A percentile compares a stretch with the other conserved stretches of the same genome.
phyloP scores from a whole-genome alignment of 1,284 basidiomycete species.

The Papiliotrema flavescens region DNA sequence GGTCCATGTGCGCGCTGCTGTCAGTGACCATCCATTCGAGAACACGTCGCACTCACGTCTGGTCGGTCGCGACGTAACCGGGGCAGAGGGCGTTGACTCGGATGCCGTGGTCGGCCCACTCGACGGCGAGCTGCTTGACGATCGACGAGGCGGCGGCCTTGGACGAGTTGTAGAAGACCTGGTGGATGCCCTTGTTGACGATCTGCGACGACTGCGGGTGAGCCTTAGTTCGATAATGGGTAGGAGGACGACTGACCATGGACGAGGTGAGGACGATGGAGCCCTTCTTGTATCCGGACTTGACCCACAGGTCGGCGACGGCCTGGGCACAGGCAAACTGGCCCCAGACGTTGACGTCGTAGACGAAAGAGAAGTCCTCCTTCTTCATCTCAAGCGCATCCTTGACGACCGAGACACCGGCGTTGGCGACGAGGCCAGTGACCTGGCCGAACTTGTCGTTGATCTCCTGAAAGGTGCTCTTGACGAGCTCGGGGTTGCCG shows the following conservation, averaged over 20 bases:
- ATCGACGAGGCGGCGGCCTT: constrained; percentile 57
- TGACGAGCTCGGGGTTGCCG: constrained; percentile 44
- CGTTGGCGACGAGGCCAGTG: constrained; percentile 52
- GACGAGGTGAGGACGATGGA: constrained; percentile 55
- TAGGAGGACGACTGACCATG: constrained; percentile 36
- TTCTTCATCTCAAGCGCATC: constrained; percentile 52
- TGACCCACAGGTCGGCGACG: constrained; percentile 47
- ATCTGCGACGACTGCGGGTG: constrained; percentile 49
- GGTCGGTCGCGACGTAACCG: constrained; percentile 54
- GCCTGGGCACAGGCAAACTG: constrained; percentile 53
- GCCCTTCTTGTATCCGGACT: constrained; percentile 26
- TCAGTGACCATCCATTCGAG: constrained; percentile 39
- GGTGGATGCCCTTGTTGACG: constrained; percentile 49
- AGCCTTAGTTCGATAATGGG: background rate
- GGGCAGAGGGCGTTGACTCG: constrained; percentile 62
- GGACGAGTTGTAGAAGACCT: constrained; percentile 57
- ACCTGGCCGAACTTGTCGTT: constrained; percentile 49
- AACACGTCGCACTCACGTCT: constrained; percentile 15
- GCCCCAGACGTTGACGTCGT: constrained; percentile 44
- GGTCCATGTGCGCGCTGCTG: constrained; percentile 38
- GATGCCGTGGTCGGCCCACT: constrained; percentile 45
- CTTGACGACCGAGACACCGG: constrained; percentile 55
- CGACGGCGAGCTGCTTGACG: constrained; percentile 58
- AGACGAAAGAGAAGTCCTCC: constrained; percentile 52
- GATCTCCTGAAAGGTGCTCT: constrained; percentile 47